Evolutionary conservation across 192 early-diverging fungal genomes (phyloP).

Genomic region (Allomyces arbusculus): DNA sequence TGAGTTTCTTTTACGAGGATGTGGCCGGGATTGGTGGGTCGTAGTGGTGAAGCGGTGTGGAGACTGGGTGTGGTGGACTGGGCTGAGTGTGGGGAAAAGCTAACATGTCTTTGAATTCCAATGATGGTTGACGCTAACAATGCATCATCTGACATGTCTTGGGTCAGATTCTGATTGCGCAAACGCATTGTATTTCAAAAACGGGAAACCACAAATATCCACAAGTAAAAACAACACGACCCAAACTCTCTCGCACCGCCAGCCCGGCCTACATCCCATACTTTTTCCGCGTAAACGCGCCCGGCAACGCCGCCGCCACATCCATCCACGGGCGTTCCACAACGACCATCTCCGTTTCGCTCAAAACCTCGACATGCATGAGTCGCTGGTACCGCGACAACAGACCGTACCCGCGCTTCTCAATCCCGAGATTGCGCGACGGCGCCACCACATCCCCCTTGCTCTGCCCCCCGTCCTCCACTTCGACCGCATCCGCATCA

Average conservation of each 20-base stretch:
- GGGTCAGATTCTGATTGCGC: no score
- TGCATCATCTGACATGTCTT: no score
- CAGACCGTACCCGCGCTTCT: slow-evolving; percentile 2
- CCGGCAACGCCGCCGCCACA: slow-evolving; percentile 55
- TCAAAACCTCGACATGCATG: slow-evolving; percentile 58
- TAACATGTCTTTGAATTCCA: no score
- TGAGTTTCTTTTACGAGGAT: slow-evolving; percentile 5
- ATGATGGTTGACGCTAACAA: no score
- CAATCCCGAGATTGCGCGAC: slow-evolving; percentile 1
- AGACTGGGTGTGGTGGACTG: no score
- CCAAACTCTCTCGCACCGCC: no score
- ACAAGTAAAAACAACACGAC: no score
- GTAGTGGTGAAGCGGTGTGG: no score
- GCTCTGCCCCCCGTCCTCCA: not conserved
- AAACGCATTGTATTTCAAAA: no score
- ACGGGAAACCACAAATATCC: no score
- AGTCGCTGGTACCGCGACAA: slow-evolving; percentile 44
- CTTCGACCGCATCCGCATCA: not conserved
- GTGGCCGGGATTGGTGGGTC: not conserved
- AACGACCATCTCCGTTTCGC: slow-evolving; percentile 50
- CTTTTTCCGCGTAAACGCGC: slow-evolving; percentile 60
- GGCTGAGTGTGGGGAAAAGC: no score
- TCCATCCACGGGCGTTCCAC: slow-evolving; percentile 73
- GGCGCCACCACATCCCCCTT: slow-evolving; percentile 1
- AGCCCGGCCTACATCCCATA: slow-evolving; percentile 42